Evolutionary conservation across 345 rosid species (phyloP).

Genomic region (Laguncularia racemosa): DNA sequence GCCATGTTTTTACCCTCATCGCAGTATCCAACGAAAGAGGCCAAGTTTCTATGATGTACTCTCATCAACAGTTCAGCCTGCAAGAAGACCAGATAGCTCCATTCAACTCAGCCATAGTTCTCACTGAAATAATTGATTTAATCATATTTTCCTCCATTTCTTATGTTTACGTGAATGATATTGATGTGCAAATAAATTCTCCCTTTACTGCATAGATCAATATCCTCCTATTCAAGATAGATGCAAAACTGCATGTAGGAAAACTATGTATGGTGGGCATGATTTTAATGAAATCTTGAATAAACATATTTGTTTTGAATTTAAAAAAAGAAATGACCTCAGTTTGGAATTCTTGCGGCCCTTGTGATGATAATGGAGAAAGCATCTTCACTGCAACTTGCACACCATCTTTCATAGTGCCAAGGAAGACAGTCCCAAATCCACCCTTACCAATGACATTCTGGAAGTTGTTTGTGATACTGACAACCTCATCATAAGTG

Average conservation of each 20-base stretch:
- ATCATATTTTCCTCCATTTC: too few species aligned
- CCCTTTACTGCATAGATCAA: too few species aligned
- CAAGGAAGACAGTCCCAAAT: conserved; percentile 27
- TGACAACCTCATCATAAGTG: conserved; percentile 18
- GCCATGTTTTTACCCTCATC: conserved; percentile 12
- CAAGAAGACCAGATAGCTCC: background rate
- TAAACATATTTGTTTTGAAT: background rate
- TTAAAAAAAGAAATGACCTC: conserved; percentile 12
- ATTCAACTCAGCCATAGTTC: too few species aligned
- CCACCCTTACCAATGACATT: conserved; percentile 29
- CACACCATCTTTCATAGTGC: conserved; percentile 13
- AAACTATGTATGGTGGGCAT: background rate
- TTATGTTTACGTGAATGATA: too few species aligned
- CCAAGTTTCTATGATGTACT: conserved; percentile 21
- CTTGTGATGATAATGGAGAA: conserved; percentile 19
- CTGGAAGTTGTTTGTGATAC: conserved; percentile 25
- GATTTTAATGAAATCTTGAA: background rate
- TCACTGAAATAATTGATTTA: too few species aligned
- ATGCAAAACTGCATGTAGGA: too few species aligned
- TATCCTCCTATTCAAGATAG: too few species aligned
- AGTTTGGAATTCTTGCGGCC: conserved; percentile 17
- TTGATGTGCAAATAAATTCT: background rate
- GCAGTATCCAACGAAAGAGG: conserved; percentile 19
- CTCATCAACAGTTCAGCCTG: conserved; percentile 19
- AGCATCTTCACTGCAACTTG: conserved; percentile 34